Base-by-base conservation (phyloP, 1,284 basidiomycete genomes). In the Microstroma glucosiphilum region DNA sequence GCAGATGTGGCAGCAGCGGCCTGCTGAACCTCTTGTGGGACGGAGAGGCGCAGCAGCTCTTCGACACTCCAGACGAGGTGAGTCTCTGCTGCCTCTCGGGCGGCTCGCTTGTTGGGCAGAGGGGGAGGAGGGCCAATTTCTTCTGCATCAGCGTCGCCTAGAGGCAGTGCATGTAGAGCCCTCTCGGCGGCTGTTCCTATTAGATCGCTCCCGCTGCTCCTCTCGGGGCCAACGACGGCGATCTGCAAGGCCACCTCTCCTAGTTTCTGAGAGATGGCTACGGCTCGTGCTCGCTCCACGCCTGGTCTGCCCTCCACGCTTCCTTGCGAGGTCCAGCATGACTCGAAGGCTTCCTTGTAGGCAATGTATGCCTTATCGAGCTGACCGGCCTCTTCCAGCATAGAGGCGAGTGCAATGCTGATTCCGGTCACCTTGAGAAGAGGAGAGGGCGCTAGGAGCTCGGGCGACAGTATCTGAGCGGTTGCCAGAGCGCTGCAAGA, bases 61-160 rank as follows among this genome's bases (percentile, higher is more conserved):
- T 75, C 74, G 23, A 80, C 75, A 60, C 74, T 76, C 79, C 79
- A 80, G 0, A 70, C 67, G n/a, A 80, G 61, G 65, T 75, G 73
- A 26, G 69, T 60, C 57, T 80, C 79, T 8, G 69, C 68, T 0
- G 70, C 68, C 17, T 73, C 70, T 26, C 60, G 53, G 8, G 51
- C 51, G 51, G 51, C 51, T 15, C 21, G 21, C 51, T 54, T 21
- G 21, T 6, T 54, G 6, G 51, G 51, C 15, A 54, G 25, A 17
- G 51, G 51, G 21, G 51, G 25, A 17, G 51, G 51, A 15, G 51
- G 51, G 25, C 21, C 21, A 6, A 54, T 15, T 6, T 19, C 21
- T 15, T 13, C 13, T 15, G 13, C 51, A 19, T 19, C 13, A 11
- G 13, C 51, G 25, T 54, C 51, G 13, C 51, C 51, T 21, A n/a